Percentiles rank a stretch among this genome's conserved stretches.
Evolutionary conservation across 1,139 yeast genomes (phyloP).

Genomic region (Saccharomyces hybrid): DNA sequence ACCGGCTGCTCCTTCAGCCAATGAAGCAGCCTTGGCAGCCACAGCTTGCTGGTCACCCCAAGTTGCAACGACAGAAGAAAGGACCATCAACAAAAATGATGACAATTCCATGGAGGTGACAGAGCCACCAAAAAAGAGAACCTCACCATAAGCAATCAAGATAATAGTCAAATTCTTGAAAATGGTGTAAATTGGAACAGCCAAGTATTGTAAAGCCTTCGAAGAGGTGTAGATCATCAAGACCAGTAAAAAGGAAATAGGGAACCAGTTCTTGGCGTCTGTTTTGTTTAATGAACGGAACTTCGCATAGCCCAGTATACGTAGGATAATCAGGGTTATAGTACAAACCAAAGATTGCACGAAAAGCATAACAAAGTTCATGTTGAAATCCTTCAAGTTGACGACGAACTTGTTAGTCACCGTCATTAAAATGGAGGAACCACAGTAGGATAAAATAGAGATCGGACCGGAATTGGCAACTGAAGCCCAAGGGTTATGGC

Average conservation of each 20-base stretch:
- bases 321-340: slow-evolving; percentile 60
- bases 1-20: slow-evolving; percentile 29
- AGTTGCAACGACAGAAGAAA: slow-evolving; percentile 91
- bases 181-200: slow-evolving; percentile 94
- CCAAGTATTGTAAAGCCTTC: slow-evolving; percentile 82
- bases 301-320: slow-evolving; percentile 65
- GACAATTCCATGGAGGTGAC: slow-evolving; percentile 87
- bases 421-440: slow-evolving; percentile 94
- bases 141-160: slow-evolving; percentile 96
- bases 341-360: slow-evolving; percentile 80
- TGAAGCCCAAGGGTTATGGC: slow-evolving; percentile 27
- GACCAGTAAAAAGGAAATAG: slow-evolving; percentile 82
- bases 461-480: slow-evolving; percentile 76
- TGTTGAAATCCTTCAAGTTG: slow-evolving; percentile 72
- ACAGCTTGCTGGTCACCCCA: slow-evolving; percentile 62
- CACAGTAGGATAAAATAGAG: slow-evolving; percentile 81
- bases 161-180: slow-evolving; percentile 96
- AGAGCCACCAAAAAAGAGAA: slow-evolving; percentile 89
- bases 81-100: slow-evolving; percentile 83
- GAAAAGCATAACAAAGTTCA: slow-evolving; percentile 81
- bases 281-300: slow-evolving; percentile 77
- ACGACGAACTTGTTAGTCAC: slow-evolving; percentile 92
- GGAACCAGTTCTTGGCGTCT: slow-evolving; percentile 93
- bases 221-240: slow-evolving; percentile 94
- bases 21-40: slow-evolving; percentile 21